Conservation (phyloP, 257 asterid species). For the Osmanthus fragrans region DNA sequence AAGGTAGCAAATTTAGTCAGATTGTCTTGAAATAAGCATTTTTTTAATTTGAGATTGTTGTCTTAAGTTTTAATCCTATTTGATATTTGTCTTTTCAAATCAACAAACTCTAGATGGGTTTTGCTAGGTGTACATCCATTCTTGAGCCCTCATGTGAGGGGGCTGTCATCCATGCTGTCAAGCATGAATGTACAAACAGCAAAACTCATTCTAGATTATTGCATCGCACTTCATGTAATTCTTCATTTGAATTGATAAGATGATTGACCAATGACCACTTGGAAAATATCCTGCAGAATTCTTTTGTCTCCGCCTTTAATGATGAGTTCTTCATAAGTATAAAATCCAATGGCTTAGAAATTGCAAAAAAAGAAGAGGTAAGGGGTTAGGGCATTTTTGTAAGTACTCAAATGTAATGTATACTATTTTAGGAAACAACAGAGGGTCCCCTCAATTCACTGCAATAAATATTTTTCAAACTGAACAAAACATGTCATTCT, state of each 20-base stretch:
- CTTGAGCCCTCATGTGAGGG: no score
- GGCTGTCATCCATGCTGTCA: no score
- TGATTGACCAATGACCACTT: background rate
- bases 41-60: no score
- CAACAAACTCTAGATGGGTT: no score
- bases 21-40: no score
- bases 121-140: no score
- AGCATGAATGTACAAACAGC: no score
- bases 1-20: no score
- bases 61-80: no score
- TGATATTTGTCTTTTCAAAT: background rate
- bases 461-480: slow-evolving; percentile 33
- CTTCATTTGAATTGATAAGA: slow-evolving; percentile 3
- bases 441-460: slow-evolving; percentile 31
- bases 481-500: slow-evolving; percentile 33
- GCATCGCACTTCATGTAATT: background rate
- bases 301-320: background rate
- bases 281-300: background rate
- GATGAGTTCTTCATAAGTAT: background rate
- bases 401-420: slow-evolving; percentile 25
- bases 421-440: slow-evolving; percentile 40
- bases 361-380: slow-evolving; percentile 7
- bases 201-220: no score
- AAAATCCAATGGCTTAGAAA: background rate
- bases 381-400: slow-evolving; percentile 34